These are phyloP conservation scores for Melampsora americana DNA, from an alignment of 1,284 basidiomycete genomes.

Conservation along the genomic window DNA sequence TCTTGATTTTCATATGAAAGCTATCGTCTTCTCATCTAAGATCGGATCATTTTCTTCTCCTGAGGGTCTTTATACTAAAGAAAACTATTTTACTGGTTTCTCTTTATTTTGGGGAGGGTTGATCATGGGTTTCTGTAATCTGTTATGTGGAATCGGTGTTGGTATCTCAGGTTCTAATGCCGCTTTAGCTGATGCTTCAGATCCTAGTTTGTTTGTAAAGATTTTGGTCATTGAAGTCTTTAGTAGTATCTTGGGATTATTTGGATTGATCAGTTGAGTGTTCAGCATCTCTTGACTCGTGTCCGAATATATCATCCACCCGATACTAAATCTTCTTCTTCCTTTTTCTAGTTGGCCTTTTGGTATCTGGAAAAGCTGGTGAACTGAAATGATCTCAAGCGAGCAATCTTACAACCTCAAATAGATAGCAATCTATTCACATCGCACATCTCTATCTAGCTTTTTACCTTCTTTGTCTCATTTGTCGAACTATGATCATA, in stretches of 20 bases:
- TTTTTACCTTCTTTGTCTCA: slow-evolving; percentile 10
- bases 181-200: slow-evolving; percentile 84
- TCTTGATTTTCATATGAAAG: slow-evolving; percentile 50
- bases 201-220: slow-evolving; percentile 87
- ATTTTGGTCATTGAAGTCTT: slow-evolving; percentile 92
- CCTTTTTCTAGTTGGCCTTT: slow-evolving; percentile 31
- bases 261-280: slow-evolving; percentile 78
- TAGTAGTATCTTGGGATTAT: slow-evolving; percentile 83
- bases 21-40: slow-evolving; percentile 86
- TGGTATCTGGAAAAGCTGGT: slow-evolving; percentile 44
- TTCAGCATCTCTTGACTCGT: neutral
- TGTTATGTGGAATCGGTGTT: slow-evolving; percentile 86
- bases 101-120: slow-evolving; percentile 92
- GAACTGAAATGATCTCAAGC: slow-evolving; percentile 21
- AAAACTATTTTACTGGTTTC: slow-evolving; percentile 61
- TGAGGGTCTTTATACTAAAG: slow-evolving; percentile 18
- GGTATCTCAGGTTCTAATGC: slow-evolving; percentile 89
- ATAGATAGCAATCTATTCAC: no score
- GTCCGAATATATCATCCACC: neutral
- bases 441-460: neutral
- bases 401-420: no score
- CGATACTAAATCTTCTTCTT: slow-evolving; percentile 43
- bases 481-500: neutral
- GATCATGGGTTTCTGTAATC: slow-evolving; percentile 80
- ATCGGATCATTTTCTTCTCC: slow-evolving; percentile 55